These are phyloP conservation scores for Globisporangium iwayamae DNA, from an alignment of 352 stramenopile genomes.

Conservation along the genomic window DNA sequence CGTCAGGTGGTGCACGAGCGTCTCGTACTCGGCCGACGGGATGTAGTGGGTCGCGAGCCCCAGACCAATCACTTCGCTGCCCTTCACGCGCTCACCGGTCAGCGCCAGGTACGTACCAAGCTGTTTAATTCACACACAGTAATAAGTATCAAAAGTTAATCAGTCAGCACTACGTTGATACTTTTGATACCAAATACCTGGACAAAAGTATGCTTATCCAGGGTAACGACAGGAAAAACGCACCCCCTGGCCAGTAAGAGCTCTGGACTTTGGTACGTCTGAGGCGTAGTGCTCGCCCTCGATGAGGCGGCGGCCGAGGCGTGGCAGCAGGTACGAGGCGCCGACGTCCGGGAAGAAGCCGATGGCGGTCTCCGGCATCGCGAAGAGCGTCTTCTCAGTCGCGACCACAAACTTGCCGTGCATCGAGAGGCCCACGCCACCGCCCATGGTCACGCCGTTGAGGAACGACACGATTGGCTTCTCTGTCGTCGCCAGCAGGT, in stretches of 20 bases:
- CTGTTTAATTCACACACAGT: constrained; percentile 19
- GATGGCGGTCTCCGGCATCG: constrained; percentile 99
- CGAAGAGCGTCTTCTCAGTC: constrained; percentile 96
- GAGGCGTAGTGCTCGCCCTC: constrained; percentile 71
- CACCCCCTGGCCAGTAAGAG: constrained; percentile 71
- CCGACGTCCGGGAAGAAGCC: constrained; percentile 98
- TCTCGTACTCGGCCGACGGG: constrained; percentile 79
- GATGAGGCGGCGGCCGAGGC: constrained; percentile 64
- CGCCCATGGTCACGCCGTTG: constrained; percentile 98
- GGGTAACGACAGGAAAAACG: constrained; percentile 12
- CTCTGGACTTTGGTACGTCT: constrained; percentile 65
- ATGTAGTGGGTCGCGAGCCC: constrained; percentile 97
- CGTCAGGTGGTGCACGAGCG: constrained; percentile 86
- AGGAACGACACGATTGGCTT: constrained; percentile 92
- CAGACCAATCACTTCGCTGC: constrained; percentile 87
- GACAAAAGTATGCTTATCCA: neutral
- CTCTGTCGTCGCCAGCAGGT: constrained; percentile 80
- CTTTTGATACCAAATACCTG: neutral
- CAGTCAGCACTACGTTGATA: neutral
- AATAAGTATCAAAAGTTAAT: neutral
- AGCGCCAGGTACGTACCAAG: constrained; percentile 95
- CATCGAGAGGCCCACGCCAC: constrained; percentile 96
- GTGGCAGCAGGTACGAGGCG: constrained; percentile 90
- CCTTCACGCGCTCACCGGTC: constrained; percentile 90
- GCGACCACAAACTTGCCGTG: constrained; percentile 96